A percentile compares a stretch with the other conserved stretches of the same genome.
Conservation (phyloP, 2,329 filamentous ascomycete genomes). For the Rhinocladiella similis region DNA sequence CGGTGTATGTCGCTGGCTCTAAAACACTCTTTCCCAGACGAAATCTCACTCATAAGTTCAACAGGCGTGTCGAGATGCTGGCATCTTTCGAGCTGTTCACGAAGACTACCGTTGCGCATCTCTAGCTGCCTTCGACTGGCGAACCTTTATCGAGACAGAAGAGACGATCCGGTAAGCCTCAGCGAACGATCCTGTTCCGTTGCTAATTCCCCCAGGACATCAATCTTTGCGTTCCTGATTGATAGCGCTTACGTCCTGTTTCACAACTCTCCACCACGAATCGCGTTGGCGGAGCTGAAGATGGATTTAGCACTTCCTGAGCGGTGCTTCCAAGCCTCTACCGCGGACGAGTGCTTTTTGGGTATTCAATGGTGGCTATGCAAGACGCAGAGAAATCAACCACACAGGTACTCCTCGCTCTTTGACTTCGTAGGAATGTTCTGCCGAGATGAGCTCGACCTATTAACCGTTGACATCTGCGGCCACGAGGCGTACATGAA, state of each 20-base stretch:
- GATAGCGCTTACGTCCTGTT: constrained; percentile 45
- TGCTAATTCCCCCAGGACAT: neutral
- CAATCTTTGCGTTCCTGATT: constrained; percentile 38
- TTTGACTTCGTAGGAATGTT: neutral
- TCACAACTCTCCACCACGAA: constrained; percentile 43
- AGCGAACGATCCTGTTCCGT: neutral
- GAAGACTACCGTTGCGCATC: too few relatives aligned
- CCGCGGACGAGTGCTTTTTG: constrained; percentile 31
- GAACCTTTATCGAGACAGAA: neutral
- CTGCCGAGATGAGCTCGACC: neutral
- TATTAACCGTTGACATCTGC: too few relatives aligned
- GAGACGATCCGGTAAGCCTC: too few relatives aligned
- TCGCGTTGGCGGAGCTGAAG: constrained; percentile 43
- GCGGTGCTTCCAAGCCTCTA: constrained; percentile 39
- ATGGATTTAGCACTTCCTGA: constrained; percentile 39
- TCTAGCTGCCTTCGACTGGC: neutral
- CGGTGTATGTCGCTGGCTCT: neutral
- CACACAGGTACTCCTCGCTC: neutral
- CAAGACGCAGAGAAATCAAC: neutral
- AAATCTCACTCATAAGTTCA: too few relatives aligned
- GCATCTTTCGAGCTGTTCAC: constrained; percentile 32
- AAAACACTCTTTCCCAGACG: neutral
- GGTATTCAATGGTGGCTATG: too few relatives aligned
- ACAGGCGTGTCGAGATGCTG: constrained; percentile 36
- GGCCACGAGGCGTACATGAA: too few relatives aligned